Conservation (phyloP, 352 stramenopile genomes). For the Phytophthora meadii region DNA sequence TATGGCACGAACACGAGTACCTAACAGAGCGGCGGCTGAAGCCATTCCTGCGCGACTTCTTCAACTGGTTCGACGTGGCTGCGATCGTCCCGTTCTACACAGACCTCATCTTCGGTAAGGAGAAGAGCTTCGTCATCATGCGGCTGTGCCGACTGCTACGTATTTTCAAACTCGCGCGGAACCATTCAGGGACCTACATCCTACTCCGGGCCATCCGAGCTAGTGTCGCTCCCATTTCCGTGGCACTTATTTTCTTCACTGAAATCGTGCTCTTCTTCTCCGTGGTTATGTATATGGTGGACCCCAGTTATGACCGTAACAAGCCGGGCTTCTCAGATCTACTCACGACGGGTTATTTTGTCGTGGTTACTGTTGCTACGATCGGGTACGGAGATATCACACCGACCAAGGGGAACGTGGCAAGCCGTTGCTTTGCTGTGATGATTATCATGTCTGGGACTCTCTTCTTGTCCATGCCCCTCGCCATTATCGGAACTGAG, state of each 20-base stretch:
- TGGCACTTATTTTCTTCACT: constrained; percentile 83
- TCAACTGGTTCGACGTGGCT: constrained; percentile 86
- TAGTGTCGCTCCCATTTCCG: constrained; percentile 79
- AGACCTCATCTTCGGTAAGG: constrained; percentile 70
- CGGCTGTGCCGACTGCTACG: constrained; percentile 71
- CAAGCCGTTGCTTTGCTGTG: constrained; percentile 64
- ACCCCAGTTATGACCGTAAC: constrained; percentile 71
- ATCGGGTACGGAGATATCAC: constrained; percentile 85
- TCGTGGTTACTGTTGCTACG: constrained; percentile 78
- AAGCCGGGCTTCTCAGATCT: constrained; percentile 74
- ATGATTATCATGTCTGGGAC: constrained; percentile 89
- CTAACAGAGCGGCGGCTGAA: constrained; percentile 67
- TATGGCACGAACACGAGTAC: constrained; percentile 79
- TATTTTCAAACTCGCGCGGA: constrained; percentile 85
- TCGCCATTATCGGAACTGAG: constrained; percentile 88
- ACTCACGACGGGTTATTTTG: constrained; percentile 78
- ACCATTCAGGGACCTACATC: constrained; percentile 84
- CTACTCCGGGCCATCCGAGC: constrained; percentile 72
- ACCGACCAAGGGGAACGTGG: constrained; percentile 75
- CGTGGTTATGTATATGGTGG: constrained; percentile 82
- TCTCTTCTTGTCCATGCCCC: constrained; percentile 86
- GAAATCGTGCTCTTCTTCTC: constrained; percentile 87
- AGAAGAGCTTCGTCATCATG: constrained; percentile 81
- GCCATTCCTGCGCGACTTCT: constrained; percentile 74
- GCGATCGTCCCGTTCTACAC: constrained; percentile 80